These are phyloP conservation scores for Aphanomyces astaci DNA, from an alignment of 352 stramenopile species.

Conservation along the genomic window DNA sequence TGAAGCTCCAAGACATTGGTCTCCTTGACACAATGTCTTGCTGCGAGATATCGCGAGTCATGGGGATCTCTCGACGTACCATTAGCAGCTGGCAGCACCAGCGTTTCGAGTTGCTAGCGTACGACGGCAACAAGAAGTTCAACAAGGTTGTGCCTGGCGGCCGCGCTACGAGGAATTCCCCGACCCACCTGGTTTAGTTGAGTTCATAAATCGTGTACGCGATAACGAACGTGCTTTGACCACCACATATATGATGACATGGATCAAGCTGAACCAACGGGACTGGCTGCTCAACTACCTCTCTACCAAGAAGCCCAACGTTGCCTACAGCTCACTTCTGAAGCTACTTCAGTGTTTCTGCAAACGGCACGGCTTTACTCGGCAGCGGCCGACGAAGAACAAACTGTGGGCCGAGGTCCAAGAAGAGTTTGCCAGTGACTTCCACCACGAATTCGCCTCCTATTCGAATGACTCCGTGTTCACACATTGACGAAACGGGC, in stretches of 20 bases:
- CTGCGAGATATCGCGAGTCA: background rate
- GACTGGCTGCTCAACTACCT: constrained; percentile 23
- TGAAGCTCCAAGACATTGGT: background rate
- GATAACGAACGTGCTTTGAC: too few relatives aligned
- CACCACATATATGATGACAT: constrained; percentile 22
- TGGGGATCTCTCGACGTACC: background rate
- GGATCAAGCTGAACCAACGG: constrained; percentile 23
- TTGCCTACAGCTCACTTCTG: constrained; percentile 8
- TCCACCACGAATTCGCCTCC: background rate
- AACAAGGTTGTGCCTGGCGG: too few relatives aligned
- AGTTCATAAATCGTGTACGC: too few relatives aligned
- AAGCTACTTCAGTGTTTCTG: constrained; percentile 19
- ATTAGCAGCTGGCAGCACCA: background rate
- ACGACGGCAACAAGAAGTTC: too few relatives aligned
- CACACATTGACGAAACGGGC: constrained; percentile 25
- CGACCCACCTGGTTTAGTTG: too few relatives aligned
- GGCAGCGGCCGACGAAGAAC: constrained; percentile 21
- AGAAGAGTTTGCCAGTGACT: constrained; percentile 6
- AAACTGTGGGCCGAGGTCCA: constrained; percentile 22
- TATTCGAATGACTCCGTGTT: constrained; percentile 18
- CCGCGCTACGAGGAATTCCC: too few relatives aligned
- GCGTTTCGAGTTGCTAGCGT: background rate
- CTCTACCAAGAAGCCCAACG: background rate
- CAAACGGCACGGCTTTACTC: constrained; percentile 22
- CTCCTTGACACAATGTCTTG: background rate